Evolutionary conservation across 1,284 basidiomycete species (phyloP), one percentile per base, ranked within the genome.

Genomic region (Cutaneotrichosporon dermatis): DNA sequence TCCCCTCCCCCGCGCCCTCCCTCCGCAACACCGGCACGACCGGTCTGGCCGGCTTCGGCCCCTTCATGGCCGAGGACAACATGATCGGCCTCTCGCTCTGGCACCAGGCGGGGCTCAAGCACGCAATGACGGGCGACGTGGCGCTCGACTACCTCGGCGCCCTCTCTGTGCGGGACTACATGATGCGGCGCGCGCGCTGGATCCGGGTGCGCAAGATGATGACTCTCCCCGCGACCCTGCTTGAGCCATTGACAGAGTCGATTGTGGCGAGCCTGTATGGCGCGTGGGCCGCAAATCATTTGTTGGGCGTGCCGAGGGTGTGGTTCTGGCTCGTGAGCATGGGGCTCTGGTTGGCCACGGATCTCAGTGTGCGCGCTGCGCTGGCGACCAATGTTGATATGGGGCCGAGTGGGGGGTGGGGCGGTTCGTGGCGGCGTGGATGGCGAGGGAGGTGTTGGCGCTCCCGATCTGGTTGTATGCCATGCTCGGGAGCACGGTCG

Each of bases 1-100:
- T 77, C 16, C 61, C 67, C 4, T 69, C 74, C 2, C 76, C 75
- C 13, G 71, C 75, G 2, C 72, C 71, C 4, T 67, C 68, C 1
- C 65, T 77, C 2, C 68, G 64, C 25, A 25, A 6, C 13, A 41
- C 15, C 59, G 60, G 36, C 58, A 68, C 6, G 63, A 72, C 74
- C 45, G 92, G 72, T 0, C 81, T 97, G 25, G 81, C 85, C 5
- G 87, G 85, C 0, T 96, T 94, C 66, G 87, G 88, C 0, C 85
- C 87, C 15, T 96, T 88, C 77, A 82, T 96, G 50, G 93, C 93
- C 0, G 93, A 97, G 77, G 93, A 97, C 79, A 96, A 96, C 79
- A 94, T 92, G 90, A 92, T 97, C 62, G 94, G 84, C 13, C 82
- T 85, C 53, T 85, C 88, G 2, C 78, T 97, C 13, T 96, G 92